phyloP scores from a whole-genome alignment of 2,329 filamentous ascomycete species.

The Cercospora citrullina region DNA sequence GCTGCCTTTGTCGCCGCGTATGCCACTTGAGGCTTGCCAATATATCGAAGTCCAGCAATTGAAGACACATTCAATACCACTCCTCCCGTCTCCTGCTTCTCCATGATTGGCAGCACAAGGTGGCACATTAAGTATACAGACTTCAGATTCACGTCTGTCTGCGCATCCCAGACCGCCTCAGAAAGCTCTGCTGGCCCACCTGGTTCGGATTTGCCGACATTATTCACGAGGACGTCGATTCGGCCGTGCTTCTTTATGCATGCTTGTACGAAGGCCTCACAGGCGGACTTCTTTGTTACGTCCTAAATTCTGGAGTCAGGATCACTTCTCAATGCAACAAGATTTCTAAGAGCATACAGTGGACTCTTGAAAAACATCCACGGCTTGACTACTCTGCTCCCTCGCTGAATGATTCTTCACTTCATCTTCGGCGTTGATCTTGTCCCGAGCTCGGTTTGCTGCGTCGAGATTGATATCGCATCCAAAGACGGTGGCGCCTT shows the following conservation, averaged over 20 bases:
- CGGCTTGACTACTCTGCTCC: constrained; percentile 15
- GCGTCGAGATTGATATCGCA: constrained; percentile 47
- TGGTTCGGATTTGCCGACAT: constrained; percentile 57
- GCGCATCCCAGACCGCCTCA: constrained; percentile 54
- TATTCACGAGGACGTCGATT: constrained; percentile 62
- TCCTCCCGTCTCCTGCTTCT: constrained; percentile 47
- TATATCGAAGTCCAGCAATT: constrained; percentile 56
- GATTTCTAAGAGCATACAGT: constrained; percentile 20
- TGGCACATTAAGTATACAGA: constrained; percentile 57
- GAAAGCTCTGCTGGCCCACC: constrained; percentile 52
- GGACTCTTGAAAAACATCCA: constrained; percentile 29
- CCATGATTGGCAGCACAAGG: constrained; percentile 57
- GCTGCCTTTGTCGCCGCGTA: constrained; percentile 74
- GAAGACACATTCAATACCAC: constrained; percentile 43
- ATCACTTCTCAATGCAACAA: background rate
- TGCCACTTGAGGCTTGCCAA: constrained; percentile 55
- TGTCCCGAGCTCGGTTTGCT: constrained; percentile 30
- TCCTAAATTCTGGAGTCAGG: constrained; percentile 37
- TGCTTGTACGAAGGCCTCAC: constrained; percentile 55
- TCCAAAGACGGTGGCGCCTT: constrained; percentile 54
- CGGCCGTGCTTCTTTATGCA: constrained; percentile 56
- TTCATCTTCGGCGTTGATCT: constrained; percentile 29
- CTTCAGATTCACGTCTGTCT: constrained; percentile 59
- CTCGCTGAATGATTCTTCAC: constrained; percentile 24
- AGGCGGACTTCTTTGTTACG: constrained; percentile 55